Conservation (phyloP, 345 rosid genomes). For the Leavenworthia alabamica region DNA sequence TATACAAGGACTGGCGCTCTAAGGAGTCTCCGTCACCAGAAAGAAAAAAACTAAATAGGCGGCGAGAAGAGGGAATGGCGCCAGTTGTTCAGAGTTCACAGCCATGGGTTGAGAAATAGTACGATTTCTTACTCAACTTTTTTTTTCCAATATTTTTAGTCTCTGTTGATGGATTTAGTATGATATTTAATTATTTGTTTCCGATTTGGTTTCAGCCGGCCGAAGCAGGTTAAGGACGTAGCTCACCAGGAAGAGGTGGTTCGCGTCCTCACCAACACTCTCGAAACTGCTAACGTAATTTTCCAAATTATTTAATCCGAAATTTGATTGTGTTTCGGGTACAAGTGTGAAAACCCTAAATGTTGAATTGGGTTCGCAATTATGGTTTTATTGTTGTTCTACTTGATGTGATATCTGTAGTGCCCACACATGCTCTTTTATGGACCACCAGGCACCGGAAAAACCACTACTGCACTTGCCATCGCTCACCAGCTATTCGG, state of each 20-base stretch:
- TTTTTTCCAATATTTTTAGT: no score
- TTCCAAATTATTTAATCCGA: not conserved
- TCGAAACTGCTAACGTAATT: conserved; percentile 65
- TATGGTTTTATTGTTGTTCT: not conserved
- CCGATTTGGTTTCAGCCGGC: conserved; percentile 49
- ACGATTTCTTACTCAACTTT: not conserved
- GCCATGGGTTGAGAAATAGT: conserved; percentile 98
- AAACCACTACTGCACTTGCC: conserved; percentile 95
- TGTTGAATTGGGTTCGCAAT: not conserved
- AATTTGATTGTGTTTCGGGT: not conserved
- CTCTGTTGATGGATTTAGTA: not conserved
- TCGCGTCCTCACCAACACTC: conserved; percentile 92
- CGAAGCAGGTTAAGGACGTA: conserved; percentile 84
- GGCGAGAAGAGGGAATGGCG: conserved; percentile 48
- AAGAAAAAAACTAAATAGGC: not conserved
- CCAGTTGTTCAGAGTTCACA: conserved; percentile 77
- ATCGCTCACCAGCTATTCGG: conserved; percentile 91
- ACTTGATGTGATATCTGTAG: conserved; percentile 22
- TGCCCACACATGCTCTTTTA: conserved; percentile 97
- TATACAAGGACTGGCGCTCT: no score
- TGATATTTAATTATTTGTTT: not conserved
- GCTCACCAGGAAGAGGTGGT: conserved; percentile 98
- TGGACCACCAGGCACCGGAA: conserved; percentile 96
- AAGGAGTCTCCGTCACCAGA: not conserved
- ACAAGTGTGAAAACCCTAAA: conserved; percentile 18